A percentile compares a stretch with the other conserved stretches of the same genome.
These are phyloP conservation scores for Biscogniauxia mediterranea DNA, from an alignment of 2,329 filamentous ascomycete genomes.

Conservation along the genomic window DNA sequence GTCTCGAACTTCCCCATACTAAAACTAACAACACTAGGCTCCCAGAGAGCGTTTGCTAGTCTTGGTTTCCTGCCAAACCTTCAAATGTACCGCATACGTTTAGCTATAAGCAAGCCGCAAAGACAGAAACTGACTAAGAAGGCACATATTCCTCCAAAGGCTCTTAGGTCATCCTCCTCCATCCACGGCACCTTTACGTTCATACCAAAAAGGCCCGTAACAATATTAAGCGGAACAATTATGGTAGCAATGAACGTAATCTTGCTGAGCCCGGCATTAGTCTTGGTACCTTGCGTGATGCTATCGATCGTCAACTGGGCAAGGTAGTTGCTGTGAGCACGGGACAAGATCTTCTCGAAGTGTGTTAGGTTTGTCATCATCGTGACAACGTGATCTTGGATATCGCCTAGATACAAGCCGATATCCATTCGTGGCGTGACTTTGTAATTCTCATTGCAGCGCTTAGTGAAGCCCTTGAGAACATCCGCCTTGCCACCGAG, in stretches of 20 bases:
- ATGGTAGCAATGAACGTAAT: constrained; percentile 93
- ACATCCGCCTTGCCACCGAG: constrained; percentile 98
- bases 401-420: constrained; percentile 87
- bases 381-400: constrained; percentile 98
- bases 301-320: constrained; percentile 92
- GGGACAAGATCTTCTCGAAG: constrained; percentile 95
- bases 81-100: constrained; percentile 46
- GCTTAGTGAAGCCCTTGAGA: constrained; percentile 94
- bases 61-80: too few relatives aligned
- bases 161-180: constrained; percentile 43
- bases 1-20: not conserved
- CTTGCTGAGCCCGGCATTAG: constrained; percentile 88
- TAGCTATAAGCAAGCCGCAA: constrained; percentile 45
- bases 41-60: not conserved
- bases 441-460: constrained; percentile 96
- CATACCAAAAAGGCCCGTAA: constrained; percentile 87
- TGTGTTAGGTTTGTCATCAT: constrained; percentile 97
- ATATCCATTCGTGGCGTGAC: constrained; percentile 96
- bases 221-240: constrained; percentile 91
- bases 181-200: constrained; percentile 73
- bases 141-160: constrained; percentile 62
- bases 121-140: constrained; percentile 52
- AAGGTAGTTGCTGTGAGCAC: constrained; percentile 93
- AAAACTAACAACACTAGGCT: not conserved
- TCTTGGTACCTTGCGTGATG: constrained; percentile 81